phyloP scores from a whole-genome alignment of 23 red algal species.

The Cyanidium caldarium region DNA sequence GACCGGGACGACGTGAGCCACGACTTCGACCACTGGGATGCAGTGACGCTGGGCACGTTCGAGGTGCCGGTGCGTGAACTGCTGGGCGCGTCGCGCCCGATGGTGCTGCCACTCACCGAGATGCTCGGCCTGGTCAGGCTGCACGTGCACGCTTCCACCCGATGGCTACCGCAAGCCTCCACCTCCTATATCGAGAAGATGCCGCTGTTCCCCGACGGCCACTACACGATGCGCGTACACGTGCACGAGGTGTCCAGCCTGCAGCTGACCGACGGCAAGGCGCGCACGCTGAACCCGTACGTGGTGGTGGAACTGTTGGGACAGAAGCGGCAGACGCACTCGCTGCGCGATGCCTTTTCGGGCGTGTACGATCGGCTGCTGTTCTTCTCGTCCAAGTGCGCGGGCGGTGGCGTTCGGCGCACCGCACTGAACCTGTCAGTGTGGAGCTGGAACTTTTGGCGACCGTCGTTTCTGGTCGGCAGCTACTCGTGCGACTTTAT shows the following conservation, averaged over 20 bases:
- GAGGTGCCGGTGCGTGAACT: too few species aligned
- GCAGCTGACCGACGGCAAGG: neutral
- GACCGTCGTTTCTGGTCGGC: neutral
- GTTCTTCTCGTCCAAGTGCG: neutral
- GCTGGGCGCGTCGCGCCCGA: too few species aligned
- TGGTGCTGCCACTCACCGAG: too few species aligned
- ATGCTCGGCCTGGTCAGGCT: too few species aligned
- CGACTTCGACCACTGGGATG: too few species aligned
- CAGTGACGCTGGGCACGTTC: too few species aligned
- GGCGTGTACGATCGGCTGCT: neutral
- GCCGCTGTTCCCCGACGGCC: neutral
- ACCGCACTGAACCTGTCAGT: neutral
- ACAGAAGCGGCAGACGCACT: neutral
- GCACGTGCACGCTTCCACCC: too few species aligned
- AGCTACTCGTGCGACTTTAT: neutral
- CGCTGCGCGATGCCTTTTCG: neutral
- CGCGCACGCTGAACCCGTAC: neutral
- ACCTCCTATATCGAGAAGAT: too few species aligned
- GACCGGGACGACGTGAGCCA: too few species aligned
- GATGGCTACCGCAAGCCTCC: too few species aligned
- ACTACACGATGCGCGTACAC: neutral
- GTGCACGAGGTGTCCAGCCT: neutral
- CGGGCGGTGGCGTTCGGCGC: neutral
- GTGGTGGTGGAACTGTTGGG: neutral
- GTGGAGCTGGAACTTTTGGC: conserved; percentile 8